Evolutionary conservation across 495 filamentous ascomycete species (phyloP), one percentile per base, ranked within the genome.

Genomic region (Immersiella caudata): DNA sequence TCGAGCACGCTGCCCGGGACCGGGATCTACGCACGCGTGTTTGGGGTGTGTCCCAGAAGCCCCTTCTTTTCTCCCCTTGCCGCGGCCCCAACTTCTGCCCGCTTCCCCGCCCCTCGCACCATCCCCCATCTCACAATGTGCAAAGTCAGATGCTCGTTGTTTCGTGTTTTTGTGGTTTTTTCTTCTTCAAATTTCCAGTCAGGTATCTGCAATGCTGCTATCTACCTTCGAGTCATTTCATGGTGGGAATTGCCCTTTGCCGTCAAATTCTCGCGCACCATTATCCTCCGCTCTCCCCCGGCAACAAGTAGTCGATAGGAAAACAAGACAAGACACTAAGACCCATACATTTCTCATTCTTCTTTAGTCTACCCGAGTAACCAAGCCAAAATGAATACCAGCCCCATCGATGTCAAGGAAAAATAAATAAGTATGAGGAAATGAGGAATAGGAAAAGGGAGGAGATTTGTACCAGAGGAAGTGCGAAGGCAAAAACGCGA

Each of bases 291-390:
- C 56, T 6, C 25, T 26, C 52, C 6, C 6, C 21, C 2, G 12
- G 18, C 56, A 59, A 14, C 16, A 59, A 33, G 6, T 25, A 24
- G n/a, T n/a, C n/a, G 25, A 26, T 22, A 62, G 21, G 40, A 62
- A 62, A 50, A 49, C 40, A 50, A 50, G 24, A 61, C 33, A 22
- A 61, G 20, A 61, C 59, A 61, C 59, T 46, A 62, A 62, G 60
- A 33, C 60, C 60, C 60, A 62, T 62, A 62, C 57, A 60, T 62
- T 20, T 62, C 60, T 62, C 60, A 62, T 49, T 55, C 52, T 55
- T 62, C 60, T 62, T 62, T 62, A 62, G 60, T 62, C 60, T 62
- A 62, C 60, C 60, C 60, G 60, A 62, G 60, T 25, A 49, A 62
- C 29, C 29, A 33, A 33, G 29, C 29, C 29, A 61, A 46, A 29